These are phyloP conservation scores for Populus simonii DNA, from an alignment of 345 rosid genomes.

Conservation along the genomic window DNA sequence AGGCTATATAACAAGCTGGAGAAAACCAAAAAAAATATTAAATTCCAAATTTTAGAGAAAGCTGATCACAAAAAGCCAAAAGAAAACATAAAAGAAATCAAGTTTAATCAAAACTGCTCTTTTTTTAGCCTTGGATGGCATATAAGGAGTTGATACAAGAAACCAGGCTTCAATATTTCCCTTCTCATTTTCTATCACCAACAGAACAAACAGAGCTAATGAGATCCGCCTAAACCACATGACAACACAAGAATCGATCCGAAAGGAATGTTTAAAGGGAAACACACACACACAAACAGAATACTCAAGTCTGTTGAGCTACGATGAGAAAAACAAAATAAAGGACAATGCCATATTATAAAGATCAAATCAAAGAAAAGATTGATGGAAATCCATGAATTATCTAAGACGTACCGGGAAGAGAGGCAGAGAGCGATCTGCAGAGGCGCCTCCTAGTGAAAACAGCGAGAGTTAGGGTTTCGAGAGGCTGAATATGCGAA, in stretches of 20 bases:
- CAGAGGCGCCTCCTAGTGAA: neutral
- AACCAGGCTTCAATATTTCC: neutral
- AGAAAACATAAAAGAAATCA: neutral
- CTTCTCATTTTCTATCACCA: neutral
- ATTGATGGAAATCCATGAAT: neutral
- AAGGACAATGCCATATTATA: neutral
- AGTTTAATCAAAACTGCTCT: neutral
- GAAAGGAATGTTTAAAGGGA: neutral
- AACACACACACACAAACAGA: neutral
- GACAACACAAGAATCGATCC: no score
- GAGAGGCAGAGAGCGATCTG: neutral
- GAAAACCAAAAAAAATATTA: no score
- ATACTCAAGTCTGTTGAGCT: neutral
- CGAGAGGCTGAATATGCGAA: neutral
- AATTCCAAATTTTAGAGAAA: neutral
- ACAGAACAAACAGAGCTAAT: neutral
- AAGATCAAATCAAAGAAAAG: neutral
- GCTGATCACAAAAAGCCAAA: neutral
- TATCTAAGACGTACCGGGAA: conserved; percentile 4
- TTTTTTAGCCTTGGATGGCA: neutral
- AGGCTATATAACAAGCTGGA: no score
- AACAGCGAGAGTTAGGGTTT: conserved; percentile 12
- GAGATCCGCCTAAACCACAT: neutral
- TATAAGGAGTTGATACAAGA: neutral
- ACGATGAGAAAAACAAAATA: neutral